Conservation (phyloP, 164 flowering plant genomes). For the Stephania japonica region DNA sequence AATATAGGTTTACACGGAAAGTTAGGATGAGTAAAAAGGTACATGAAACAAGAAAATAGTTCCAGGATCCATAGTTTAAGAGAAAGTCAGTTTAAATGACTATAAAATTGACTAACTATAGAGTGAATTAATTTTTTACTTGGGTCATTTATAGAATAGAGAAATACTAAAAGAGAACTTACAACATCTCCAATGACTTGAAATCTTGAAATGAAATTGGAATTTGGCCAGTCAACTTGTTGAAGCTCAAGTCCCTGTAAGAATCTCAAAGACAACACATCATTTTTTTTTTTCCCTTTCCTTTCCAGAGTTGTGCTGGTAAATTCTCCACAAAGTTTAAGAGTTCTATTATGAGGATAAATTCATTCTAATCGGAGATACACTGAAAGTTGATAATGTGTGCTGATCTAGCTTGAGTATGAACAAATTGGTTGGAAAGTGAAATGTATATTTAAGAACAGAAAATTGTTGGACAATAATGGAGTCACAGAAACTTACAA, state of each 20-base stretch:
- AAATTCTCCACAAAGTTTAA: too few relatives aligned
- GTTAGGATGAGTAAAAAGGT: background rate
- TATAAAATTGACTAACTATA: background rate
- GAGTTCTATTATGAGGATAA: too few relatives aligned
- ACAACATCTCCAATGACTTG: constrained; percentile 26
- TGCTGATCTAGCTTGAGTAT: background rate
- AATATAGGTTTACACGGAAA: background rate
- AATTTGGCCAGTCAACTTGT: constrained; percentile 40
- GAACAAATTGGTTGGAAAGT: background rate
- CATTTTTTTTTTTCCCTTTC: too few relatives aligned
- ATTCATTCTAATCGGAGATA: too few relatives aligned
- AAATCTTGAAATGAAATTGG: constrained; percentile 37
- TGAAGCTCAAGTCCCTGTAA: constrained; percentile 51
- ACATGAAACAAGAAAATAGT: background rate
- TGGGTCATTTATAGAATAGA: background rate
- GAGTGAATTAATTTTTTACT: background rate
- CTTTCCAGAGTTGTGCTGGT: too few relatives aligned
- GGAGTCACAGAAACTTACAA: constrained; percentile 26
- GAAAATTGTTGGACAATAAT: background rate
- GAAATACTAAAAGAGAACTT: constrained; percentile 14
- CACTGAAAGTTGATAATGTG: too few relatives aligned
- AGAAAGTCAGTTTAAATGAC: background rate
- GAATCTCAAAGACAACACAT: background rate
- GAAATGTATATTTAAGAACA: background rate
- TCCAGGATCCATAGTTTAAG: background rate